A percentile compares a stretch with the other conserved stretches of the same genome.
Conservation (phyloP, 352 stramenopile genomes). For the Hyaloperonospora arabidopsidis region DNA sequence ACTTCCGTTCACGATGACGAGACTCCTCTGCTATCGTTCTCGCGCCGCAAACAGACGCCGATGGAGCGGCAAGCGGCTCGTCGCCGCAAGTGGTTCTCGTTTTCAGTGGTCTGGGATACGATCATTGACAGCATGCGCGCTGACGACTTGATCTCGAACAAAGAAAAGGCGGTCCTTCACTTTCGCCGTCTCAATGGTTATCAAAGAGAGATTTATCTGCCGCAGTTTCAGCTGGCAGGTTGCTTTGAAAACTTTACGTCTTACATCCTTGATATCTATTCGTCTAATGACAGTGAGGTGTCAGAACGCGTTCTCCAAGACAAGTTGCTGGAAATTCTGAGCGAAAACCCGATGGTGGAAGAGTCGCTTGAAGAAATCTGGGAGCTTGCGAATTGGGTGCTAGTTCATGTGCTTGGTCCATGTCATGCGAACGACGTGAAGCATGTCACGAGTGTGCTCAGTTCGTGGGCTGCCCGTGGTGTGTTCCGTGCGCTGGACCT, state of each 20-base stretch:
- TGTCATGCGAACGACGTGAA: slow-evolving; percentile 93
- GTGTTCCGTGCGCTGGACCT: slow-evolving; percentile 75
- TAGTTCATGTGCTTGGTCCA: slow-evolving; percentile 91
- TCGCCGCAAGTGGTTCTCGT: slow-evolving; percentile 97
- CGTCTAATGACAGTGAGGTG: slow-evolving; percentile 42
- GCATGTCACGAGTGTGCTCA: slow-evolving; percentile 82
- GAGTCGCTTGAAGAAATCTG: slow-evolving; percentile 94
- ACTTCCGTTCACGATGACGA: slow-evolving; percentile 48
- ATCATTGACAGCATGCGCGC: slow-evolving; percentile 94
- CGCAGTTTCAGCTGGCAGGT: slow-evolving; percentile 95
- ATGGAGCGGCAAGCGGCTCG: slow-evolving; percentile 85
- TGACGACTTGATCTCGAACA: slow-evolving; percentile 88
- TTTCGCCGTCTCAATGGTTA: slow-evolving; percentile 95
- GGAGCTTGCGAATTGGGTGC: slow-evolving; percentile 92
- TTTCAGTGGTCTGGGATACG: slow-evolving; percentile 95
- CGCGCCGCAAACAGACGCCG: slow-evolving; percentile 71
- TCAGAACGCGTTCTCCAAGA: slow-evolving; percentile 72
- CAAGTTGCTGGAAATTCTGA: slow-evolving; percentile 73
- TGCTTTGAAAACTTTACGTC: slow-evolving; percentile 91
- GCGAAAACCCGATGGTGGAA: slow-evolving; percentile 75
- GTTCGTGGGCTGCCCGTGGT: slow-evolving; percentile 67
- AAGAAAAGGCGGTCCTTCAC: slow-evolving; percentile 86
- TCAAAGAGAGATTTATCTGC: slow-evolving; percentile 96
- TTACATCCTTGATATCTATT: slow-evolving; percentile 65
- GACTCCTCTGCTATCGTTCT: slow-evolving; percentile 80